Base-by-base conservation (phyloP, 768 basidiomycete species). In the Naganishia friedmannii region DNA sequence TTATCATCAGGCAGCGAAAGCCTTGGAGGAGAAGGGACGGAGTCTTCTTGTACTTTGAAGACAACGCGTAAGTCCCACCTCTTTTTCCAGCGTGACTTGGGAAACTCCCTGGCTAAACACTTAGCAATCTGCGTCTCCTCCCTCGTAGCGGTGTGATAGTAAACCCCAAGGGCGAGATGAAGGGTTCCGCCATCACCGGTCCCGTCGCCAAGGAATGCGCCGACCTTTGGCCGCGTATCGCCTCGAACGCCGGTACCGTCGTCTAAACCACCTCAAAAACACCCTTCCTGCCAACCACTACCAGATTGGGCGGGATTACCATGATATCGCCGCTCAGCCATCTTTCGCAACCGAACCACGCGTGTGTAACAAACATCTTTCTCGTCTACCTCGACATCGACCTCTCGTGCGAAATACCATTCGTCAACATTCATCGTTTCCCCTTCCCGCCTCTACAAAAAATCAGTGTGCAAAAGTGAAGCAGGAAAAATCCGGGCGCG, bases 141-240 rank as follows among this genome's bases (percentile, higher is more conserved):
- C 8, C 7, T 31, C 32, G 29, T 48, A 93, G 93, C 53, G 93
- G 93, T 82, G 93, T 95, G 67, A 95, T 95, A 73, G 93, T 97
- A 77, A 97, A 96, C 85, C 90, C 91, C 79, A 97, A 97, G 87
- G 95, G 95, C 78, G 96, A 99, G 85, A 99, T 99, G 96, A 99
- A 99, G 86, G 95, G 95, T 60, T 94, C 92, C 65, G 82, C 82
- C 72, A 81, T 81, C 77, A 81, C 71, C 63, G 71, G 71, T 55
- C 78, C 77, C 67, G 81, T 99, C 73, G 96, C 95, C 84, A 99
- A 98, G 88, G 95, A 97, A 92, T 98, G 96, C 80, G 93, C 93
- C 78, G 95, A 97, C 85, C 86, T 95, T 69, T 97, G 95, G 96
- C 95, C 92, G 70, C 93, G 93, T 91, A 97, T 97, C 77, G 96